phyloP scores from a whole-genome alignment of 805 yeast genomes.

The Saccharomycopsis babjevae region DNA sequence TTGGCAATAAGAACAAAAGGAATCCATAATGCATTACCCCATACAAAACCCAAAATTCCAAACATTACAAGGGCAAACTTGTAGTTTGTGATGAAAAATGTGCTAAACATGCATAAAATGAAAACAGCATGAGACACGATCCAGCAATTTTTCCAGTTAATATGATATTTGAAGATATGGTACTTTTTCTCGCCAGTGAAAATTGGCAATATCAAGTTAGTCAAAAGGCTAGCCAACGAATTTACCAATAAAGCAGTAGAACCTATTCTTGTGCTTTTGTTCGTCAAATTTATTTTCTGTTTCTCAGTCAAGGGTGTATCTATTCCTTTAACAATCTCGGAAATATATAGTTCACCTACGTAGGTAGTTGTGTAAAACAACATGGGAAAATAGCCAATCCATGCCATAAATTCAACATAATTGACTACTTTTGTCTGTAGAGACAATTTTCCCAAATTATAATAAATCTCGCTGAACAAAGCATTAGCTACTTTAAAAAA shows the following conservation, averaged over 20 bases:
- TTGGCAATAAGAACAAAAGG: constrained; percentile 55
- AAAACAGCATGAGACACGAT: constrained; percentile 39
- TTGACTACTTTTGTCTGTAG: constrained; percentile 43
- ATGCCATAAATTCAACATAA: constrained; percentile 50
- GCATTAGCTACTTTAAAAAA: constrained; percentile 20
- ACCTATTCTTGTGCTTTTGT: constrained; percentile 42
- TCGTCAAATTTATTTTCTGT: constrained; percentile 30
- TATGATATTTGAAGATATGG: constrained; percentile 12
- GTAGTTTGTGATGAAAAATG: constrained; percentile 36
- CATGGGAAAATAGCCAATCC: constrained; percentile 63
- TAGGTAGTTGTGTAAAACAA: constrained; percentile 55
- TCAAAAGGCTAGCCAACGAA: constrained; percentile 36
- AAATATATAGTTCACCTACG: constrained; percentile 47
- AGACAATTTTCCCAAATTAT: constrained; percentile 30
- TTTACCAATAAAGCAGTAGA: constrained; percentile 41
- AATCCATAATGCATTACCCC: constrained; percentile 62
- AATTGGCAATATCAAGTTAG: constrained; percentile 37
- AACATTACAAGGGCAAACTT: constrained; percentile 37
- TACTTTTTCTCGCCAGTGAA: constrained; percentile 25
- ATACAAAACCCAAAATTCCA: constrained; percentile 46
- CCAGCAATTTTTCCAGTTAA: constrained; percentile 38
- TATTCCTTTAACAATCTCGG: constrained; percentile 26
- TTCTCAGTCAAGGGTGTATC: constrained; percentile 30
- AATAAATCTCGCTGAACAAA: constrained; percentile 18
- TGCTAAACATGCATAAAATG: constrained; percentile 36